These are phyloP conservation scores for Monosporascus sp. DNA, from an alignment of 2,329 filamentous ascomycete genomes.

Conservation along the genomic window DNA sequence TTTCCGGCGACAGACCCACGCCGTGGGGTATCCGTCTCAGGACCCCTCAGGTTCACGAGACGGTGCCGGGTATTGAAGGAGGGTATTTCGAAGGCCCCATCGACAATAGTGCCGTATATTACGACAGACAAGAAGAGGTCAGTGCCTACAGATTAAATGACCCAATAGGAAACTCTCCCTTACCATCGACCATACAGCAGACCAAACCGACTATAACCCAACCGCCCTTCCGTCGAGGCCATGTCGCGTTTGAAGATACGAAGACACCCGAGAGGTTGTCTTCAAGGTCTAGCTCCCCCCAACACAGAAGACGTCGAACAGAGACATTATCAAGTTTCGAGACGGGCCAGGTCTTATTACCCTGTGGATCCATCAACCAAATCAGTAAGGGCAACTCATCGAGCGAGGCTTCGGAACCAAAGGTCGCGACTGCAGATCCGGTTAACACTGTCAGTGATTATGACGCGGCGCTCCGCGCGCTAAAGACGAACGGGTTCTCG, in stretches of 20 bases:
- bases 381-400: not conserved
- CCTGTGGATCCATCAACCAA: not conserved
- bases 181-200: slow-evolving; percentile 9
- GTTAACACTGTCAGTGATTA: not conserved
- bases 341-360: no score
- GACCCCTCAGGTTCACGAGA: not conserved
- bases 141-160: not conserved
- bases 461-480: not conserved
- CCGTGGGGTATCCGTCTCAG: not conserved
- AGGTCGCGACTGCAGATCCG: not conserved
- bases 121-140: not conserved
- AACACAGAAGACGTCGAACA: not conserved
- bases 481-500: slow-evolving; percentile 9
- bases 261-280: not conserved
- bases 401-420: not conserved
- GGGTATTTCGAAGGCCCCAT: not conserved
- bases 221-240: slow-evolving; percentile 10
- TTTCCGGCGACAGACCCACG: not conserved
- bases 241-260: not conserved
- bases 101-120: not conserved
- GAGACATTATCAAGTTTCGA: not conserved
- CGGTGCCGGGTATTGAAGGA: not conserved
- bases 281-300: not conserved
- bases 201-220: slow-evolving; percentile 3
- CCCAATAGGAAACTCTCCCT: not conserved